These are phyloP conservation scores for Alternaria arbusti DNA, from an alignment of 2,329 filamentous ascomycete genomes.

Conservation along the genomic window DNA sequence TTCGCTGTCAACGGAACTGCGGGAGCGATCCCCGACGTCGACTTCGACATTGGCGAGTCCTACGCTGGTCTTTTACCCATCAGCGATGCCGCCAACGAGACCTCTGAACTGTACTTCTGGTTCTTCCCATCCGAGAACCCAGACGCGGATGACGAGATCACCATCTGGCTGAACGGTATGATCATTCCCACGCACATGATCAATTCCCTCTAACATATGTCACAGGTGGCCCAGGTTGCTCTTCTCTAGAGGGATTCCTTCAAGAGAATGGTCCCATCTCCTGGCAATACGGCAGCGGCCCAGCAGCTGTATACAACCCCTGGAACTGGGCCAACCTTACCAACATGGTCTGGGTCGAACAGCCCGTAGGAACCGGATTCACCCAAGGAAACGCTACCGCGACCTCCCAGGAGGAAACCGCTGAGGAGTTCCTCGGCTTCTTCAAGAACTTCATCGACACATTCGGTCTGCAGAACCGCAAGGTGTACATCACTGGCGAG, in stretches of 20 bases:
- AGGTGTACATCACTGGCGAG: conserved; percentile 77
- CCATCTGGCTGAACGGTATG: conserved; percentile 54
- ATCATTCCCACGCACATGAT: neutral
- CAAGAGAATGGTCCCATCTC: conserved; percentile 57
- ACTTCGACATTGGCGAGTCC: conserved; percentile 54
- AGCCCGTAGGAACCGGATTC: conserved; percentile 72
- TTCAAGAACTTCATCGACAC: conserved; percentile 79
- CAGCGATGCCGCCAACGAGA: conserved; percentile 52
- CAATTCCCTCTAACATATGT: neutral
- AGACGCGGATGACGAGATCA: conserved; percentile 56
- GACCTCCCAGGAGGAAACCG: conserved; percentile 70
- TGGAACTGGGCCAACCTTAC: conserved; percentile 62
- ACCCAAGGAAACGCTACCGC: conserved; percentile 69
- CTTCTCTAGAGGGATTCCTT: conserved; percentile 55
- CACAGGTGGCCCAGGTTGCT: conserved; percentile 52
- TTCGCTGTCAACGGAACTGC: conserved; percentile 48
- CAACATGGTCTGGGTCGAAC: conserved; percentile 79
- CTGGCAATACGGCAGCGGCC: conserved; percentile 53
- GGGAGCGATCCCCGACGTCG: conserved; percentile 55
- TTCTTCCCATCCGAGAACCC: conserved; percentile 61
- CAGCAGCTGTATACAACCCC: conserved; percentile 51
- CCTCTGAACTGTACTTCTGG: conserved; percentile 61
- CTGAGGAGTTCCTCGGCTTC: conserved; percentile 76
- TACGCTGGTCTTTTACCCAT: conserved; percentile 62
- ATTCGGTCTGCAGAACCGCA: conserved; percentile 69